Percentiles rank a stretch among this genome's conserved stretches.
phyloP scores from a whole-genome alignment of 1,284 basidiomycete genomes.

The Phellinidium pouzarii region DNA sequence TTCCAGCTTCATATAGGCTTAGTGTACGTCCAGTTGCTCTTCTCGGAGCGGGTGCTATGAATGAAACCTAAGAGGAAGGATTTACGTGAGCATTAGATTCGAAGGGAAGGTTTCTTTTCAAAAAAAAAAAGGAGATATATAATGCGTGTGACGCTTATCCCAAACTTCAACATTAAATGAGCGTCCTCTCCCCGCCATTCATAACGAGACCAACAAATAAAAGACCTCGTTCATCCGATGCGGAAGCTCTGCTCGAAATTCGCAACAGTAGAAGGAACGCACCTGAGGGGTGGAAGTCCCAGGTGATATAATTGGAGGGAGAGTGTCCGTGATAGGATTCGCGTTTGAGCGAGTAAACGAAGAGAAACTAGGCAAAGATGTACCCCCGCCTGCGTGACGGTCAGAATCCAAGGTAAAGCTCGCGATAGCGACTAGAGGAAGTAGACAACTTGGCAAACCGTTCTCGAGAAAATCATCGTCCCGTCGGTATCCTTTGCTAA shows the following conservation, averaged over 20 bases:
- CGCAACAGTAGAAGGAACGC: background rate
- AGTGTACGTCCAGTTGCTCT: constrained; percentile 38
- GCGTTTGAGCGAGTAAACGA: constrained; percentile 15
- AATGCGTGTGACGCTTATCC: too few species aligned
- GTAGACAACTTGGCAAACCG: constrained; percentile 33
- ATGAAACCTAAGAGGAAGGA: constrained; percentile 1
- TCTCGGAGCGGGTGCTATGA: constrained; percentile 6
- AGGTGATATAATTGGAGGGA: constrained; percentile 15
- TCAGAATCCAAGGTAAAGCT: constrained; percentile 14
- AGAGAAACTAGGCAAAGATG: constrained; percentile 16
- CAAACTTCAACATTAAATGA: too few species aligned
- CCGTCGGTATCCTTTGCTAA: constrained; percentile 22
- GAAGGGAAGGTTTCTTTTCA: background rate
- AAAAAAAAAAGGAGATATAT: background rate
- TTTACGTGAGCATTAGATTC: background rate
- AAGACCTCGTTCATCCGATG: background rate
- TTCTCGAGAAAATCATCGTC: constrained; percentile 16
- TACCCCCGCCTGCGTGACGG: constrained; percentile 6
- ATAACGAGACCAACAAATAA: too few species aligned
- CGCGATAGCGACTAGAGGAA: constrained; percentile 34
- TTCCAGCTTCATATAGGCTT: constrained; percentile 51
- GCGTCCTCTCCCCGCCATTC: too few species aligned
- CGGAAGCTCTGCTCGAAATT: background rate
- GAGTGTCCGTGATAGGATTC: constrained; percentile 12
- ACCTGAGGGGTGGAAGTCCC: constrained; percentile 13